Percentiles rank a stretch among this genome's conserved stretches.
phyloP scores from a whole-genome alignment of 1,139 yeast species.

The Lodderomyces margitis region DNA sequence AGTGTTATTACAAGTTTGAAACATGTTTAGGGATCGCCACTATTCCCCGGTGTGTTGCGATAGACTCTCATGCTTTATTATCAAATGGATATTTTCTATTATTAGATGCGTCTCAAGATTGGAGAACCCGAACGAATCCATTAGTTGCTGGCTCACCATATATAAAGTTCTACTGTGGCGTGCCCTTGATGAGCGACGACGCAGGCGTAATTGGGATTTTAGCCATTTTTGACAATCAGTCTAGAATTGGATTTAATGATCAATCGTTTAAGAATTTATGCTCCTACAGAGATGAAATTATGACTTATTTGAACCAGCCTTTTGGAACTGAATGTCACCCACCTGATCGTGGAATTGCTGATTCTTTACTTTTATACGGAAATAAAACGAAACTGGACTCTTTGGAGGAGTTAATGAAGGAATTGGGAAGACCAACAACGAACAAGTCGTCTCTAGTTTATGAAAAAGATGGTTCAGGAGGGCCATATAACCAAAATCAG shows the following conservation, averaged over 20 bases:
- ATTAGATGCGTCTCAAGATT: conserved; percentile 60
- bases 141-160: conserved; percentile 60
- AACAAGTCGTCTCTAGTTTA: conserved; percentile 34
- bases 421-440: conserved; percentile 58
- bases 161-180: conserved; percentile 62
- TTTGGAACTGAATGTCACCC: conserved; percentile 13
- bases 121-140: conserved; percentile 64
- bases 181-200: conserved; percentile 45
- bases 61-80: conserved; percentile 66
- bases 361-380: conserved; percentile 4
- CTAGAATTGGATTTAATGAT: conserved; percentile 38
- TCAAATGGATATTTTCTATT: conserved; percentile 54
- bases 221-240: conserved; percentile 56
- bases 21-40: conserved; percentile 45
- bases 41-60: conserved; percentile 53
- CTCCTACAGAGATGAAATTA: conserved; percentile 39
- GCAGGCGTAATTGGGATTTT: conserved; percentile 54
- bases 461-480: conserved; percentile 63
- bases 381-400: conserved; percentile 14
- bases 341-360: conserved; percentile 1
- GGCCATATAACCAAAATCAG: conserved; percentile 50
- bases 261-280: conserved; percentile 34
- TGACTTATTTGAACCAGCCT: conserved; percentile 41
- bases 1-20: conserved; percentile 50
- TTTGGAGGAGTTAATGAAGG: conserved; percentile 19